Percentiles rank a stretch among this genome's conserved stretches.
Conservation (phyloP, 306 rosid species). For the Mimosa pudica region DNA sequence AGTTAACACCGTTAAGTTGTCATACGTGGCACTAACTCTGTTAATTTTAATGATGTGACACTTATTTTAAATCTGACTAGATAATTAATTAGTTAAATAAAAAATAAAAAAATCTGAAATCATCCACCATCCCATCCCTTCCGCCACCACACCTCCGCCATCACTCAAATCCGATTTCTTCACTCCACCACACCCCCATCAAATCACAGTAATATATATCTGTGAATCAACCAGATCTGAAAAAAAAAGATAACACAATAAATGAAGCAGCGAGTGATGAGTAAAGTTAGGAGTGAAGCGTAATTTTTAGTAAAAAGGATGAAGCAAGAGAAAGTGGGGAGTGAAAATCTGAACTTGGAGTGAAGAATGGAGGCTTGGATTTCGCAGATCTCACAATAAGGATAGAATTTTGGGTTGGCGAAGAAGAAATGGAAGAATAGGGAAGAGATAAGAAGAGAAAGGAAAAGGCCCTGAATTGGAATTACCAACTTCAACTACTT, state of each 20-base stretch:
- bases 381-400: slow-evolving; percentile 44
- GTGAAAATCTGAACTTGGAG: slow-evolving; percentile 62
- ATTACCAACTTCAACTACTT: background rate
- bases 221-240: slow-evolving; percentile 60
- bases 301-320: background rate
- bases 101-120: no score
- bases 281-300: background rate
- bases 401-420: slow-evolving; percentile 18
- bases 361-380: slow-evolving; percentile 12
- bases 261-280: no score
- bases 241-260: slow-evolving; percentile 5
- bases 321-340: background rate
- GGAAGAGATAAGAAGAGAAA: background rate
- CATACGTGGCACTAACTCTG: no score
- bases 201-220: background rate
- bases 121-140: no score
- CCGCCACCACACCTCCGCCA: no score
- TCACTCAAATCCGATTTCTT: no score
- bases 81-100: no score
- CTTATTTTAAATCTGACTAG: no score
- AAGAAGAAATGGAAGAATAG: slow-evolving; percentile 17
- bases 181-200: no score
- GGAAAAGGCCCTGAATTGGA: background rate
- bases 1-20: no score
- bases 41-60: no score